Percentiles rank a stretch among this genome's conserved stretches.
Evolutionary conservation across 176 grass and related monocot genomes (phyloP).

Genomic region (Cocos nucifera): DNA sequence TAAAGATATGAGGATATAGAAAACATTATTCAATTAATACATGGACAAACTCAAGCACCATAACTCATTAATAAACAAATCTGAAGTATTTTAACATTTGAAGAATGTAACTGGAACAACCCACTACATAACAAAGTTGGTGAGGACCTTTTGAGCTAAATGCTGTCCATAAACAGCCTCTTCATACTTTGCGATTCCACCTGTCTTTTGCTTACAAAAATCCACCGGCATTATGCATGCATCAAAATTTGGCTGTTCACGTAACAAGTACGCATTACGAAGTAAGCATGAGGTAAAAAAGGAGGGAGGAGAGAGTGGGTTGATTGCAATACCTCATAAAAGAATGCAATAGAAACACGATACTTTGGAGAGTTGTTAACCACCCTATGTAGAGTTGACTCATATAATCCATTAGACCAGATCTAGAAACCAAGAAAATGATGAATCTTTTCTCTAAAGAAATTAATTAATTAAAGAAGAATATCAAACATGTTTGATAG

Average conservation of each 20-base stretch:
- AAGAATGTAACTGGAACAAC: too few relatives aligned
- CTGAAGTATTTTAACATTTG: too few relatives aligned
- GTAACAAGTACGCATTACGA: background rate
- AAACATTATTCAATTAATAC: too few relatives aligned
- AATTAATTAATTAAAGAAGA: too few relatives aligned
- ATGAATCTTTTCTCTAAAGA: background rate
- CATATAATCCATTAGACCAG: conserved; percentile 86
- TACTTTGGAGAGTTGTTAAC: conserved; percentile 62
- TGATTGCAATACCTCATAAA: conserved; percentile 53
- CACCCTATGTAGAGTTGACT: conserved; percentile 75
- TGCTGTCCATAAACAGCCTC: conserved; percentile 77
- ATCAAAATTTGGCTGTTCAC: conserved; percentile 72
- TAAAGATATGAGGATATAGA: too few relatives aligned
- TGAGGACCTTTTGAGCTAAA: conserved; percentile 59
- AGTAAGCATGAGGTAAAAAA: background rate
- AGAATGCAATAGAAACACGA: conserved; percentile 77
- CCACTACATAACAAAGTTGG: conserved; percentile 30
- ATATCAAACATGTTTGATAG: too few relatives aligned
- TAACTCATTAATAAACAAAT: too few relatives aligned
- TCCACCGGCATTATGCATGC: conserved; percentile 46
- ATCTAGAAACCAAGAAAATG: conserved; percentile 31
- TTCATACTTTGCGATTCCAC: conserved; percentile 34
- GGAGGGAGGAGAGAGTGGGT: background rate
- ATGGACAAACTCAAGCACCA: too few relatives aligned
- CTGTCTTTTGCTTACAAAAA: conserved; percentile 57